These are phyloP conservation scores for Grosmannia serpens DNA, from an alignment of 2,329 filamentous ascomycete genomes.

Conservation along the genomic window DNA sequence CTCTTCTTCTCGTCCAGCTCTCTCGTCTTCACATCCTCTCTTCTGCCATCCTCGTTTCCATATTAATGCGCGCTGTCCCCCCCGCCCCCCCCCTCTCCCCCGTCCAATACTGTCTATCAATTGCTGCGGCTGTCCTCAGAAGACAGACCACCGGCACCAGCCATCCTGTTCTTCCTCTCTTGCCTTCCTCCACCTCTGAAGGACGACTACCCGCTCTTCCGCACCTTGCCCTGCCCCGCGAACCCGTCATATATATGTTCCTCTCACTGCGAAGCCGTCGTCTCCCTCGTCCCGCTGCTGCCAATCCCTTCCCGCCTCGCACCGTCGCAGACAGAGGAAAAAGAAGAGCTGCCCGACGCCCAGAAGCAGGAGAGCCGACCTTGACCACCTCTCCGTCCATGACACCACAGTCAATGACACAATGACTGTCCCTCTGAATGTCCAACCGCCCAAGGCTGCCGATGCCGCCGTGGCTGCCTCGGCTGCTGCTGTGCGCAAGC, in stretches of 20 bases:
- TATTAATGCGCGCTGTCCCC: too few species aligned
- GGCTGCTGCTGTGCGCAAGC: conserved; percentile 41
- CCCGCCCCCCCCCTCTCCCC: background rate
- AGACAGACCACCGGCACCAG: background rate
- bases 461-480: conserved; percentile 21
- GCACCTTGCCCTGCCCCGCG: background rate
- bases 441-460: conserved; percentile 32
- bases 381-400: background rate
- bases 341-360: background rate
- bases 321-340: background rate
- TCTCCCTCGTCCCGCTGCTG: background rate
- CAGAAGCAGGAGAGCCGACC: background rate
- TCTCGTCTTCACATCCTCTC: background rate
- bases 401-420: background rate
- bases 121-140: too few species aligned
- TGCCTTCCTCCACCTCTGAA: background rate
- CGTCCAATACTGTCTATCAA: too few species aligned
- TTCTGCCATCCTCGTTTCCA: background rate
- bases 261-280: background rate
- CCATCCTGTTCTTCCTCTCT: background rate
- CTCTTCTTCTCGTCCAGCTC: background rate
- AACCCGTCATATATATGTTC: background rate
- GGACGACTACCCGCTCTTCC: background rate
- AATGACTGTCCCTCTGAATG: conserved; percentile 39
- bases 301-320: background rate